phyloP scores from a whole-genome alignment of 139 green algal species.

The Volvox reticuliferus region DNA sequence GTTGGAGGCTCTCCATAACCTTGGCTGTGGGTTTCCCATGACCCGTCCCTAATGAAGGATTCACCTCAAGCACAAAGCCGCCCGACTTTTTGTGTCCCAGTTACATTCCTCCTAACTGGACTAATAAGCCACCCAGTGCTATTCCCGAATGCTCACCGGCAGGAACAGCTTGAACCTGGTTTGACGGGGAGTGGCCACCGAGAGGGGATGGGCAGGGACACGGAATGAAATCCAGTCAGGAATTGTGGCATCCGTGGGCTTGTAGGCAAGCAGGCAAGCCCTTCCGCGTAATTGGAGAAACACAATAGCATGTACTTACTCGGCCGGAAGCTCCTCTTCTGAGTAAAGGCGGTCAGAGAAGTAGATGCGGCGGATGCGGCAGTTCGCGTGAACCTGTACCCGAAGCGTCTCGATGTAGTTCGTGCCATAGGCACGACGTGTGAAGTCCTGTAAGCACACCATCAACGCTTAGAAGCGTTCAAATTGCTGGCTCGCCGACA shows the following conservation, averaged over 20 bases:
- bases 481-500: background rate
- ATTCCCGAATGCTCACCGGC: conserved; percentile 68
- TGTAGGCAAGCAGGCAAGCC: background rate
- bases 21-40: no score
- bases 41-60: no score
- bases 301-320: conserved; percentile 70
- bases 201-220: background rate
- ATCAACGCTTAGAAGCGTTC: background rate
- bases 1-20: no score
- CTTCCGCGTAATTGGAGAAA: background rate
- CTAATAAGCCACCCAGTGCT: no score
- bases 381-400: conserved; percentile 96
- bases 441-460: conserved; percentile 82
- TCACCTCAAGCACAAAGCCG: no score
- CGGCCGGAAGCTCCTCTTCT: conserved; percentile 97
- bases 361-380: conserved; percentile 95
- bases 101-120: no score
- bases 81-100: no score
- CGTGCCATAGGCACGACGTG: conserved; percentile 91
- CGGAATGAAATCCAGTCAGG: background rate
- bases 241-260: background rate
- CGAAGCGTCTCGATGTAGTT: conserved; percentile 96
- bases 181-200: background rate
- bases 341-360: conserved; percentile 95
- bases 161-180: conserved; percentile 86